A percentile compares a stretch with the other conserved stretches of the same genome.
These are phyloP conservation scores for Giardia muris DNA, from an alignment of 208 protist species.

Conservation along the genomic window DNA sequence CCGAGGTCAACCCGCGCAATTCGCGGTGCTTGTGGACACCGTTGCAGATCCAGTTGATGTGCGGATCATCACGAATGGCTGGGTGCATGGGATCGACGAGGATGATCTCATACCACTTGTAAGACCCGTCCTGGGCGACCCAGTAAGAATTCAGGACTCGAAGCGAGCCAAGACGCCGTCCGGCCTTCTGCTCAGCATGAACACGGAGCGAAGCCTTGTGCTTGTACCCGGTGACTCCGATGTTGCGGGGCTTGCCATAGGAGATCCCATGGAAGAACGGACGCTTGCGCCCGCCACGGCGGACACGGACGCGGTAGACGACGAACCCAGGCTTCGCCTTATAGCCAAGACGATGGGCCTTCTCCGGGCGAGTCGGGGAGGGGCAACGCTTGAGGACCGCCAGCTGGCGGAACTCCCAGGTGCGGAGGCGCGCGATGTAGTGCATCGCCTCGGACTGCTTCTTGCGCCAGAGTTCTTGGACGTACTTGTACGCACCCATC, in stretches of 20 bases:
- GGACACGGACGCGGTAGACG: conserved; percentile 91
- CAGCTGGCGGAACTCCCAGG: conserved; percentile 93
- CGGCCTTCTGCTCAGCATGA: conserved; percentile 87
- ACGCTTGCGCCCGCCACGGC: conserved; percentile 89
- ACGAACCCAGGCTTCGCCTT: conserved; percentile 96
- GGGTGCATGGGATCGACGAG: conserved; percentile 86
- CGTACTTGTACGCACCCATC: conserved; percentile 97
- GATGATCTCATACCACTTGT: conserved; percentile 79
- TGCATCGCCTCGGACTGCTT: conserved; percentile 98
- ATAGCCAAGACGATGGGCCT: conserved; percentile 94
- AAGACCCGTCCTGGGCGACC: conserved; percentile 66
- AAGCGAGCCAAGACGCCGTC: conserved; percentile 73
- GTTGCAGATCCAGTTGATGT: conserved; percentile 96
- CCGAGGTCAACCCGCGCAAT: conserved; percentile 85
- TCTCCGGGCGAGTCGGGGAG: conserved; percentile 89
- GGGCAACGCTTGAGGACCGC: conserved; percentile 62
- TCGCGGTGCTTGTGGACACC: conserved; percentile 82
- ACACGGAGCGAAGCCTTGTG: conserved; percentile 71
- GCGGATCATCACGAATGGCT: conserved; percentile 84
- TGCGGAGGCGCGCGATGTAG: conserved; percentile 88
- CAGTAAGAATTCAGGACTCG: conserved; percentile 99
- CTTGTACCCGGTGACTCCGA: conserved; percentile 88
- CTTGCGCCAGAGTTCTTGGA: conserved; percentile 95
- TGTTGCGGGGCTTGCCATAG: conserved; percentile 90
- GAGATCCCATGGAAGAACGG: conserved; percentile 71